Evolutionary conservation across 179 eudicot genomes (phyloP), one percentile per base, ranked within the genome.

Genomic region (Beta lomatogona): DNA sequence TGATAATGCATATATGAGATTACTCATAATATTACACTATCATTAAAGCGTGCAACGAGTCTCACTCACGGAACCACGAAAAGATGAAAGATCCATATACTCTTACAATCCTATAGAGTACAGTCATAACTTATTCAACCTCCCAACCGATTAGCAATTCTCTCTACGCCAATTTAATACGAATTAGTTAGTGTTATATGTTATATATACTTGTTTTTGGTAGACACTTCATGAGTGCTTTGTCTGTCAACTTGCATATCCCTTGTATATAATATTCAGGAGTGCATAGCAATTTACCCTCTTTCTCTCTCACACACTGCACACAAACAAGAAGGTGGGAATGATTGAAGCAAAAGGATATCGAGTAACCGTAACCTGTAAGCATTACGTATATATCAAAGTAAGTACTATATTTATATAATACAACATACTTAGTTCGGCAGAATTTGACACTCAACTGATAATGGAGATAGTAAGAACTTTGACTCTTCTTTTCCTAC

Each of bases 301-400:
- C 71, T 67, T 55, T 70, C 48, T 75, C 67, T 66, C 66, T 67
- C 21, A 31, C 69, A 12, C n/a, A 60, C 63, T 71, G 74, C 69
- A 48, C 63, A 44, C 64, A 69, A 71, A 31, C 60, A 67, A 52
- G 60, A 65, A 64, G 78, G 41, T 41, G 15, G 12, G 50, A 72
- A 82, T 60, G 72, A 71, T 63, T 76, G 79, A 59, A 41, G 22
- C 3, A 68, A 70, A 82, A 77, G 80, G 71, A 60, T 71, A 21
- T 70, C 8, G 0, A 52, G 57, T 61, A 59, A 55, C 85, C 85
- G 57, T 78, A 72, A 54, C 18, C n/a, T 82, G 10, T 72, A 82
- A 77, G 78, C 57, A 48, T 50, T 81, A 55, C 54, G 68, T 75
- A 65, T 50, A 36, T 36, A 36, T 36, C 41, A 31, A 65, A 14